A percentile compares a stretch with the other conserved stretches of the same genome.
These are phyloP conservation scores for Trichophyton equinum DNA, from an alignment of 2,329 filamentous ascomycete genomes.

Conservation along the genomic window DNA sequence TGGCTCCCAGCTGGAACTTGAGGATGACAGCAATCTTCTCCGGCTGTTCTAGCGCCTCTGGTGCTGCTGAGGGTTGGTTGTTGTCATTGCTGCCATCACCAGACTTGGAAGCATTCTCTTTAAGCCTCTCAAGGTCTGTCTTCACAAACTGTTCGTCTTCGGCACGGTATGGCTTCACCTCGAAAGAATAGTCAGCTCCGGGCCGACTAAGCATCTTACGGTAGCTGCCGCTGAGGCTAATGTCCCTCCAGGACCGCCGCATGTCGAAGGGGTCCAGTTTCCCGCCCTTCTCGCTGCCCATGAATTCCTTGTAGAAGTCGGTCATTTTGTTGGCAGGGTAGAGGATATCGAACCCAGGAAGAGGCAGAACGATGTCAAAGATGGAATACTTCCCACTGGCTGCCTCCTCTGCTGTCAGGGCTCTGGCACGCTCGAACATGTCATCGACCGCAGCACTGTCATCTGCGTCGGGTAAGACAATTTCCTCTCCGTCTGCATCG, in stretches of 20 bases:
- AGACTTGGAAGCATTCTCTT: slow-evolving; percentile 24
- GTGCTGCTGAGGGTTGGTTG: slow-evolving; percentile 5
- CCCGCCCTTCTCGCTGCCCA: slow-evolving; percentile 67
- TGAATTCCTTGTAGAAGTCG: slow-evolving; percentile 74
- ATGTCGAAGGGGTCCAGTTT: slow-evolving; percentile 71
- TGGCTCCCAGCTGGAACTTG: slow-evolving; percentile 63
- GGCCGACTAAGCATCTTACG: slow-evolving; percentile 69
- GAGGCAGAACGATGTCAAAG: slow-evolving; percentile 79
- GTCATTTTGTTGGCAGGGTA: slow-evolving; percentile 78
- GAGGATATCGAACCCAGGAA: slow-evolving; percentile 79
- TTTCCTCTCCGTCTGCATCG: slow-evolving; percentile 52
- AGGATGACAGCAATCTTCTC: slow-evolving; percentile 55
- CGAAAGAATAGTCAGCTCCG: slow-evolving; percentile 48
- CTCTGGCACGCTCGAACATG: slow-evolving; percentile 55
- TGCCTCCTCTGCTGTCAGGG: slow-evolving; percentile 65
- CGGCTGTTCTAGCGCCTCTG: slow-evolving; percentile 3
- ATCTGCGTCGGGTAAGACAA: slow-evolving; percentile 47
- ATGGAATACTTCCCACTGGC: slow-evolving; percentile 64
- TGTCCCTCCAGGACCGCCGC: slow-evolving; percentile 73
- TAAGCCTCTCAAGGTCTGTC: slow-evolving; percentile 67
- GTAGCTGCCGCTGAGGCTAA: slow-evolving; percentile 79
- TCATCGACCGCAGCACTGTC: slow-evolving; percentile 45
- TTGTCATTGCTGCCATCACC: slow-evolving; percentile 14
- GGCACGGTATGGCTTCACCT: slow-evolving; percentile 53
- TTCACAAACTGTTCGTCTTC: slow-evolving; percentile 73